Conservation (phyloP, 2,329 filamentous ascomycete species). For the Penicillium vulpinum region DNA sequence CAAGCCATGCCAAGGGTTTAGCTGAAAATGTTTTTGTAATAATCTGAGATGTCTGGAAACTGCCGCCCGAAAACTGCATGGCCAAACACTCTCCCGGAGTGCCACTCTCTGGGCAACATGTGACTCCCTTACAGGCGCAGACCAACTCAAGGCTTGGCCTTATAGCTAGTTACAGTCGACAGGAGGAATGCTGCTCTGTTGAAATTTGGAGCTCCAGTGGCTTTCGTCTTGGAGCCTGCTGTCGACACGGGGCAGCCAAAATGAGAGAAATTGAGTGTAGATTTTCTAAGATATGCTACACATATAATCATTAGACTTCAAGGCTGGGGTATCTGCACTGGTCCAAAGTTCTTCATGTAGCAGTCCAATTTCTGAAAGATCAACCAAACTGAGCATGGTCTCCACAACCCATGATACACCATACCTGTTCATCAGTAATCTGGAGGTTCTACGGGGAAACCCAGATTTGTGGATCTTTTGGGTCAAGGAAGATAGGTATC, state of each 20-base stretch:
- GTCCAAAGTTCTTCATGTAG: neutral
- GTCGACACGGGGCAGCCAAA: neutral
- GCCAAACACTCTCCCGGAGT: conserved; percentile 44
- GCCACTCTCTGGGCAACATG: conserved; percentile 44
- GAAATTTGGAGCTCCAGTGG: neutral
- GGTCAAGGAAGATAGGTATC: neutral
- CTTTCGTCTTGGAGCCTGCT: neutral
- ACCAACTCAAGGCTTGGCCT: conserved; percentile 43
- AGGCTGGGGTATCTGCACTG: no score
- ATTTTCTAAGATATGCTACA: neutral
- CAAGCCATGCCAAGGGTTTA: conserved; percentile 44
- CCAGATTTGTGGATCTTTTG: neutral
- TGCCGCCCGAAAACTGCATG: conserved; percentile 35
- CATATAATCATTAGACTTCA: neutral
- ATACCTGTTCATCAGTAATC: neutral
- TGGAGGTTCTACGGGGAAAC: neutral
- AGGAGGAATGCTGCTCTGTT: conserved; percentile 31
- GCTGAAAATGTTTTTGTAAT: conserved; percentile 29
- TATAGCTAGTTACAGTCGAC: conserved; percentile 35
- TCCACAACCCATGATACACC: neutral
- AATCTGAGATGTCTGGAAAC: conserved; percentile 33
- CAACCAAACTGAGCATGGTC: neutral
- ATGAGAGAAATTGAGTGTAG: neutral
- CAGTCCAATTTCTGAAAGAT: neutral
- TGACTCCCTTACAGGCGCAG: conserved; percentile 40